phyloP scores from a whole-genome alignment of 306 rosid species.

The Urtica urens region DNA sequence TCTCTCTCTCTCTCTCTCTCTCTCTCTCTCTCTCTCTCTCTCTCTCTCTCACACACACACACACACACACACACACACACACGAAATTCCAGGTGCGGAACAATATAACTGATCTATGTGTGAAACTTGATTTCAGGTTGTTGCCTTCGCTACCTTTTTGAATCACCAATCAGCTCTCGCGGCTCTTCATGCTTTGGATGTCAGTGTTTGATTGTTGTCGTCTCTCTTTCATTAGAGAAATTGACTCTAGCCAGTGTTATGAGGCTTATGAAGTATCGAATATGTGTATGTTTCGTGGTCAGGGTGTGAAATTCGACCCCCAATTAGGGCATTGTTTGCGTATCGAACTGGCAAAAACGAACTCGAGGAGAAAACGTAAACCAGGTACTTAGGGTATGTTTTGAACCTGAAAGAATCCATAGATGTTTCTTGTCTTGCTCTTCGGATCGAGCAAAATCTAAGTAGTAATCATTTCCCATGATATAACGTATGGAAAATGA shows the following conservation, averaged over 20 bases:
- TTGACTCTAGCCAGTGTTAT: background rate
- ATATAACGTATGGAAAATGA: too few relatives aligned
- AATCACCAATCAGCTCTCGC: slow-evolving; percentile 79
- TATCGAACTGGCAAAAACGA: slow-evolving; percentile 85
- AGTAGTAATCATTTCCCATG: too few relatives aligned
- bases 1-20: background rate
- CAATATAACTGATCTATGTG: too few relatives aligned
- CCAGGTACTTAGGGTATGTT: slow-evolving; percentile 37
- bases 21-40: too few relatives aligned
- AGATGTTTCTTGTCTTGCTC: background rate
- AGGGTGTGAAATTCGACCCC: slow-evolving; percentile 97
- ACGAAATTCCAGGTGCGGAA: too few relatives aligned
- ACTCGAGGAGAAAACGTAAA: slow-evolving; percentile 87
- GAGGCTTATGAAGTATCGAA: background rate
- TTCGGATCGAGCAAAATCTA: too few relatives aligned
- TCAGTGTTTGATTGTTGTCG: slow-evolving; percentile 21
- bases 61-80: too few relatives aligned
- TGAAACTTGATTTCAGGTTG: slow-evolving; percentile 66
- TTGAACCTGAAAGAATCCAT: background rate
- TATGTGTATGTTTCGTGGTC: background rate
- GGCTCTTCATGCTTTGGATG: slow-evolving; percentile 67
- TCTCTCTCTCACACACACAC: too few relatives aligned
- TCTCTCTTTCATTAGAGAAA: background rate
- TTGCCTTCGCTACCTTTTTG: slow-evolving; percentile 88
- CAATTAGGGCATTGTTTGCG: slow-evolving; percentile 76